A percentile compares a stretch with the other conserved stretches of the same genome.
phyloP scores from a whole-genome alignment of 345 rosid species.

The Pelargonium nanum region DNA sequence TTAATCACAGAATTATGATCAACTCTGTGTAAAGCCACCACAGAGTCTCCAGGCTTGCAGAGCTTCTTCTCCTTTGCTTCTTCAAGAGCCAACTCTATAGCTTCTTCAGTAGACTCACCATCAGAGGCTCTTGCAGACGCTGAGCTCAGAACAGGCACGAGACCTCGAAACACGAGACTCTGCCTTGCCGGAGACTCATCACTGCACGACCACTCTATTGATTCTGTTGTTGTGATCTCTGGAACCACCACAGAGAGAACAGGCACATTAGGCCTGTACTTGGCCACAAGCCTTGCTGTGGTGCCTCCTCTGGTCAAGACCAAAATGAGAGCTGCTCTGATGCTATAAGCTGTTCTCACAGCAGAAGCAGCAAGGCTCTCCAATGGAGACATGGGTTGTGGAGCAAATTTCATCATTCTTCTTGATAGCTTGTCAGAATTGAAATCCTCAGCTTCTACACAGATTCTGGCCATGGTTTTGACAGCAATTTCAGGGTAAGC shows the following conservation, averaged over 20 bases:
- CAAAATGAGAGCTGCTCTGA: conserved; percentile 21
- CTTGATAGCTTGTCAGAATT: too few relatives aligned
- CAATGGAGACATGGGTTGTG: conserved; percentile 29
- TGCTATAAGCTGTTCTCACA: conserved; percentile 23
- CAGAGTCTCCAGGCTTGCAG: conserved; percentile 24
- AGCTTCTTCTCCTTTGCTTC: conserved; percentile 18
- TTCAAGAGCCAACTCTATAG: conserved; percentile 12
- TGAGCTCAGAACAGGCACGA: conserved; percentile 19
- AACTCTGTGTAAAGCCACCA: conserved; percentile 26
- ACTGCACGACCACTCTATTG: conserved; percentile 24
- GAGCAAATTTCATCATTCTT: conserved; percentile 16
- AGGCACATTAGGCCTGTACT: conserved; percentile 23
- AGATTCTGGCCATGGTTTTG: conserved; percentile 80
- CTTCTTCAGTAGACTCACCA: conserved; percentile 18
- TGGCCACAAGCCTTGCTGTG: conserved; percentile 27
- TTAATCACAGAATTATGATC: conserved; percentile 20
- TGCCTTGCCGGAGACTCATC: conserved; percentile 29
- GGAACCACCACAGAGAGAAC: conserved; percentile 28
- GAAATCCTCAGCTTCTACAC: conserved; percentile 92
- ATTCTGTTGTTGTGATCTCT: conserved; percentile 14
- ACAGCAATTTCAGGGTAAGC: conserved; percentile 94
- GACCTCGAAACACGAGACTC: conserved; percentile 22
- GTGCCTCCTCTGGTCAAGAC: conserved; percentile 28
- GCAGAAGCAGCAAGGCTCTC: conserved; percentile 34
- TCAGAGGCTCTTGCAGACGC: conserved; percentile 12